Evolutionary conservation across 441 rosid genomes (phyloP), one percentile per base, ranked within the genome.

Genomic region (Populus hybrid): DNA sequence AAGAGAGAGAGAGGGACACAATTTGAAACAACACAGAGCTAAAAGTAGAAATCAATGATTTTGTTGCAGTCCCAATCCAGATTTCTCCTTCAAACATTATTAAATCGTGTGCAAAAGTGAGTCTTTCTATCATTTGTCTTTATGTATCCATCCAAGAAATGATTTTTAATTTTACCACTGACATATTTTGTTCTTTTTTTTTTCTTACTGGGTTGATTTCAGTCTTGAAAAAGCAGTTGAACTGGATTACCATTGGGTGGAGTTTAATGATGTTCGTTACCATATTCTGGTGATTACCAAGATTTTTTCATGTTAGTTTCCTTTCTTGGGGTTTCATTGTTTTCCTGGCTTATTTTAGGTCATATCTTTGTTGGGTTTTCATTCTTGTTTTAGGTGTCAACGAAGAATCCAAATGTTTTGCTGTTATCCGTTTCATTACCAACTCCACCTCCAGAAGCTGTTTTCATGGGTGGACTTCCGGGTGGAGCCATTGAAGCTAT

Each of bases 401-500:
- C 82, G 91, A 96, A 91, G 94, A 94, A 90, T 83, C 91, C 96
- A 28, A 89, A 88, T 85, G 74, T 86, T 6, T 42, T 96, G 69
- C 78, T 87, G 80, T 86, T 93, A 61, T 96, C 98, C 2, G 93
- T 96, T 14, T 92, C 97, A 8, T 82, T 96, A 84, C 99, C 99
- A 24, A 82, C 89, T 64, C 97, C 98, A 21, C 98, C 98, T 69
- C 91, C 92, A 3, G 93, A 89, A 85, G 88, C 97, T 29, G 84
- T 87, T 74, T 93, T 93, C 77, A 74, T 84, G 38, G 90, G 90
- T 53, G 98, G 99, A 72, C 95, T 94, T 78, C 99, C 99, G 7
- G 82, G 85, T 38, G 98, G 98, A 86, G 98, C 98, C 75, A 87
- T 94, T 38, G 99, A 96, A 87, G 98, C 97, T 61, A 88, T 93